phyloP scores from a whole-genome alignment of 768 basidiomycete species.

The Hericium coralloides region DNA sequence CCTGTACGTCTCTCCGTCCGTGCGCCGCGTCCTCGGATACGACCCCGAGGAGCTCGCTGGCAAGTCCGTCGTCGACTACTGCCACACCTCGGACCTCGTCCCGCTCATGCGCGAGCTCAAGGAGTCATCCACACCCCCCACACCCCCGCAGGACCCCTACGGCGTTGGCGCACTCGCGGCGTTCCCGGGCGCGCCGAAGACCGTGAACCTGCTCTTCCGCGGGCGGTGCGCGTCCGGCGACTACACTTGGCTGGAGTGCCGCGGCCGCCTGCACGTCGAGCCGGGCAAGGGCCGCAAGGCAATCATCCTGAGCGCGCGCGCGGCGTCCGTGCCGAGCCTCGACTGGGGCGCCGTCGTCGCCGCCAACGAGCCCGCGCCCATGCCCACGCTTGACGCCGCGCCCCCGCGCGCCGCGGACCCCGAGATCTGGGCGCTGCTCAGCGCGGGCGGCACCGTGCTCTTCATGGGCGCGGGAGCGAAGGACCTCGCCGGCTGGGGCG shows the following conservation, averaged over 20 bases:
- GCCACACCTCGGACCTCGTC: constrained; percentile 85
- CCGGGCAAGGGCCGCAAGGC: constrained; percentile 92
- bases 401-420: constrained; percentile 5
- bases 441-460: constrained; percentile 37
- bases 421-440: constrained; percentile 51
- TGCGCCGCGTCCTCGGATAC: constrained; percentile 76
- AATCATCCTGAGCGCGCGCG: constrained; percentile 81
- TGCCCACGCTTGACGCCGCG: neutral
- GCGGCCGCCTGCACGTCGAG: constrained; percentile 86
- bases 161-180: constrained; percentile 8
- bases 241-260: constrained; percentile 87
- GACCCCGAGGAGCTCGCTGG: constrained; percentile 79
- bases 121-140: constrained; percentile 35
- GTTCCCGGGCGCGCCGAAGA: constrained; percentile 29
- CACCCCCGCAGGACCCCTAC: neutral
- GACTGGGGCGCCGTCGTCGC: constrained; percentile 48
- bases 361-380: constrained; percentile 37
- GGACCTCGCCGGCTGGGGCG: constrained; percentile 60
- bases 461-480: constrained; percentile 40
- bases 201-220: constrained; percentile 81
- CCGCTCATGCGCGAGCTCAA: constrained; percentile 90
- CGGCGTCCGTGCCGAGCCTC: constrained; percentile 54
- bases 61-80: constrained; percentile 67
- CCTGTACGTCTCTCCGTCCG: constrained; percentile 84
- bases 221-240: constrained; percentile 54